These are phyloP conservation scores for Flaveria brownii DNA, from an alignment of 129 eudicot species.

Conservation along the genomic window DNA sequence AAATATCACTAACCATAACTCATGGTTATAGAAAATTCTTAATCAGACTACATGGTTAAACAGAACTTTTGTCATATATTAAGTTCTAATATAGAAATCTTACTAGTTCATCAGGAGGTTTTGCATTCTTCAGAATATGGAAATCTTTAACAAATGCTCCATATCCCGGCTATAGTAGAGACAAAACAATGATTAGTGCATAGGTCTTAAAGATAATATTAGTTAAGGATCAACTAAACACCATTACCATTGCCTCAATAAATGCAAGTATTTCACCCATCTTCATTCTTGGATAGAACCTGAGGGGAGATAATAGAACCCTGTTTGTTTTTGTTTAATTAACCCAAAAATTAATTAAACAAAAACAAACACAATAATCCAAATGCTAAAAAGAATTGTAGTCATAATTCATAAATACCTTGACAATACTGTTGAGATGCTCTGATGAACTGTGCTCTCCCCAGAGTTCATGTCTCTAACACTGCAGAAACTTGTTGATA, in stretches of 20 bases:
- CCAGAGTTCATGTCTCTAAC: constrained; percentile 44
- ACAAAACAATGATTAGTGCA: constrained; percentile 23
- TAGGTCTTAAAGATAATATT: constrained; percentile 9
- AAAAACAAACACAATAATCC: not conserved
- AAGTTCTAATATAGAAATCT: constrained; percentile 27
- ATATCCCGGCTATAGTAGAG: constrained; percentile 63
- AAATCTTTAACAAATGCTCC: constrained; percentile 70
- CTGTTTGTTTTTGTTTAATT: no score
- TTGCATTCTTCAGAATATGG: constrained; percentile 46
- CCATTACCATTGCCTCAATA: constrained; percentile 57
- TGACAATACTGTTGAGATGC: constrained; percentile 56
- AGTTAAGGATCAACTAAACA: constrained; percentile 9
- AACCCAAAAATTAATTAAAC: constrained; percentile 5
- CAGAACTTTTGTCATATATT: not conserved
- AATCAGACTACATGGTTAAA: constrained; percentile 5
- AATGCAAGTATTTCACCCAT: constrained; percentile 62
- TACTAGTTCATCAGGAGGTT: constrained; percentile 59
- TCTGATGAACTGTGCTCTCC: constrained; percentile 36
- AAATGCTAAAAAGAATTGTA: not conserved
- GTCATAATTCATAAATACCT: constrained; percentile 43
- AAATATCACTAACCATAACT: constrained; percentile 5
- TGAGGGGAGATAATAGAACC: constrained; percentile 32
- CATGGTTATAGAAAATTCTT: not conserved
- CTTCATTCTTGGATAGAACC: constrained; percentile 78
- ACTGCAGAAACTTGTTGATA: constrained; percentile 52